phyloP scores from a whole-genome alignment of 192 early-diverging fungal species.

The Backusella australiensis region DNA sequence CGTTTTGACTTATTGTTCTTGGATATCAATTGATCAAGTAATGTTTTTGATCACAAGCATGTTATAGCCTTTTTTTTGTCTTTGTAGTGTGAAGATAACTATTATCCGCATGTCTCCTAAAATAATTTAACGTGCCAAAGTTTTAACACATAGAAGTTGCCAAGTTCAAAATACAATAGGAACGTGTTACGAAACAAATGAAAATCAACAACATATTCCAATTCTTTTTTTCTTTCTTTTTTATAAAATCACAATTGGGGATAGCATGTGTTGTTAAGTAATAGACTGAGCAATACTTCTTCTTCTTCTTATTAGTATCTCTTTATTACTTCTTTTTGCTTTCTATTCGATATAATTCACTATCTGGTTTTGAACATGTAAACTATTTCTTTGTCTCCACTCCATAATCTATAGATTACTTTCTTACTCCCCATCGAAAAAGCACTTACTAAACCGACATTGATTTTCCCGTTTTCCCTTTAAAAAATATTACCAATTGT shows the following conservation, averaged over 20 bases:
- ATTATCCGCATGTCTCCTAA: not conserved
- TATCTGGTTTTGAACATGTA: not conserved
- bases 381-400: not conserved
- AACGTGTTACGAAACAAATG: not conserved
- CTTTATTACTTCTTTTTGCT: not conserved
- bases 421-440: not conserved
- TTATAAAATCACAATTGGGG: not conserved
- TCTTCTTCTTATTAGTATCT: not conserved
- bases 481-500: too few relatives aligned
- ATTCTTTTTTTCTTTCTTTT: not conserved
- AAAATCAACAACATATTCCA: not conserved
- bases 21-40: not conserved
- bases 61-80: not conserved
- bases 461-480: not conserved
- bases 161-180: not conserved
- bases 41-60: not conserved
- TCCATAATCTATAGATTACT: not conserved
- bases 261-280: not conserved
- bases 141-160: not conserved
- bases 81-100: not conserved
- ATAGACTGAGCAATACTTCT: not conserved
- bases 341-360: not conserved
- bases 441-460: not conserved
- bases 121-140: conserved; percentile 1
- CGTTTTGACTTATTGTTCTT: not conserved